Percentiles rank a stretch among this genome's conserved stretches.
These are phyloP conservation scores for Brasenia schreberi DNA, from an alignment of 164 flowering plant genomes.

Conservation along the genomic window DNA sequence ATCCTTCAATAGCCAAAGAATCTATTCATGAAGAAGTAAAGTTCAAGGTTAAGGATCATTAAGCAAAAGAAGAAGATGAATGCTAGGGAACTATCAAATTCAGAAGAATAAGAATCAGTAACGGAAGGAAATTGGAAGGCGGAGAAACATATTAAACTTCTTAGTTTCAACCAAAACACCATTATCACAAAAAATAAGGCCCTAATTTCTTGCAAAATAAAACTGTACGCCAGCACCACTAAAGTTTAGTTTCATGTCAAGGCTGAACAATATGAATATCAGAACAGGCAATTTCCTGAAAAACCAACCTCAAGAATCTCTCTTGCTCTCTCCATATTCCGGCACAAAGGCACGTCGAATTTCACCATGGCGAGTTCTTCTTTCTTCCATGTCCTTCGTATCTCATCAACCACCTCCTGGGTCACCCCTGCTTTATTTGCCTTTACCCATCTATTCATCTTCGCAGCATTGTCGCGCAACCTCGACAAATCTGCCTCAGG, in stretches of 20 bases:
- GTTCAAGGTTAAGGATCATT: not conserved
- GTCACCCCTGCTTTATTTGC: slow-evolving; percentile 85
- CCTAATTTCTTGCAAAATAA: too few relatives aligned
- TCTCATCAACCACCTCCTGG: slow-evolving; percentile 48
- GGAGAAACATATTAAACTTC: too few relatives aligned
- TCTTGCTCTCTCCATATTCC: slow-evolving; percentile 82
- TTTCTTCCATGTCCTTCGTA: slow-evolving; percentile 43
- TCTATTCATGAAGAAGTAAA: not conserved
- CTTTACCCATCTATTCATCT: slow-evolving; percentile 70
- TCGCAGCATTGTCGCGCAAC: slow-evolving; percentile 52
- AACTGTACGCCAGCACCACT: too few relatives aligned
- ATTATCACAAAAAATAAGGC: too few relatives aligned
- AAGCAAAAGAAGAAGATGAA: not conserved
- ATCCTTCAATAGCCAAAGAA: not conserved
- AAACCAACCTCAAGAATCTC: slow-evolving; percentile 73
- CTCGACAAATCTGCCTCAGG: slow-evolving; percentile 40
- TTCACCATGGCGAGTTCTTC: slow-evolving; percentile 75
- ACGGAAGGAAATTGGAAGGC: too few relatives aligned
- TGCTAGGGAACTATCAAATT: not conserved
- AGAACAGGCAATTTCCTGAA: not conserved
- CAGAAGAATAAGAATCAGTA: not conserved
- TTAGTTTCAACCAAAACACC: too few relatives aligned
- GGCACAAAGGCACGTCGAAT: slow-evolving; percentile 65
- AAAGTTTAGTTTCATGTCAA: too few relatives aligned
- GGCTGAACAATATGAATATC: not conserved